Percentiles rank a stretch among this genome's conserved stretches.
Evolutionary conservation across 768 basidiomycete species (phyloP).

Genomic region (Boletus vermiculosoides): DNA sequence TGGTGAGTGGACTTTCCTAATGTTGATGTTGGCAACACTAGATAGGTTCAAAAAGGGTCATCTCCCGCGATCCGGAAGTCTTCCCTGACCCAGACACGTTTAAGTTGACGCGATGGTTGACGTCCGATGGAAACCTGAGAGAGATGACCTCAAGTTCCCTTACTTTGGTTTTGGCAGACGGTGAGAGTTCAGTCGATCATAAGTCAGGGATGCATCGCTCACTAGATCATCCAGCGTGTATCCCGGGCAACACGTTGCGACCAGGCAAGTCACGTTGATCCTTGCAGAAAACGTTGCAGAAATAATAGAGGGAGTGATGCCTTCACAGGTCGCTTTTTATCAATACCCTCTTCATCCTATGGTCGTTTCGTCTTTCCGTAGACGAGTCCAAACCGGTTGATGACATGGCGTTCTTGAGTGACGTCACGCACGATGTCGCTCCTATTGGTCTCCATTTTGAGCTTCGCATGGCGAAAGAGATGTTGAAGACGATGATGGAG

Average conservation of each 20-base stretch:
- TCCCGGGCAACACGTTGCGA: conserved; percentile 55
- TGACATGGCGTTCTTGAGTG: conserved; percentile 49
- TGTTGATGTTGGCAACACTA: no score
- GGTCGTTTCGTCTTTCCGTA: conserved; percentile 53
- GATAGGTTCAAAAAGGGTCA: conserved; percentile 22
- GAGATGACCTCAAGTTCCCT: conserved; percentile 47
- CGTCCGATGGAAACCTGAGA: conserved; percentile 28
- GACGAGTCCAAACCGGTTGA: conserved; percentile 53
- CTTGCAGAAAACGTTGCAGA: neutral
- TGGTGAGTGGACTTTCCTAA: conserved; percentile 7
- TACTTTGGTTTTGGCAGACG: conserved; percentile 52
- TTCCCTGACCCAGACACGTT: conserved; percentile 40
- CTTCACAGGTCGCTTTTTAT: conserved; percentile 54
- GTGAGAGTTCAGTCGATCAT: conserved; percentile 8
- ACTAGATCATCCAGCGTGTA: conserved; percentile 42
- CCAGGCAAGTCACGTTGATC: conserved; percentile 28
- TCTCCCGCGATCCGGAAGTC: conserved; percentile 37
- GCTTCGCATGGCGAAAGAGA: conserved; percentile 33
- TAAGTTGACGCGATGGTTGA: conserved; percentile 35
- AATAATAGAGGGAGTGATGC: neutral
- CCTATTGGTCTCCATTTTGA: conserved; percentile 56
- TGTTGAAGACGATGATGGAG: conserved; percentile 7
- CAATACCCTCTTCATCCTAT: conserved; percentile 57
- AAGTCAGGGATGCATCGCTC: neutral
- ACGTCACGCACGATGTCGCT: conserved; percentile 19